Evolutionary conservation across 345 rosid species (phyloP).

Genomic region (Mallotus nudiflorus): DNA sequence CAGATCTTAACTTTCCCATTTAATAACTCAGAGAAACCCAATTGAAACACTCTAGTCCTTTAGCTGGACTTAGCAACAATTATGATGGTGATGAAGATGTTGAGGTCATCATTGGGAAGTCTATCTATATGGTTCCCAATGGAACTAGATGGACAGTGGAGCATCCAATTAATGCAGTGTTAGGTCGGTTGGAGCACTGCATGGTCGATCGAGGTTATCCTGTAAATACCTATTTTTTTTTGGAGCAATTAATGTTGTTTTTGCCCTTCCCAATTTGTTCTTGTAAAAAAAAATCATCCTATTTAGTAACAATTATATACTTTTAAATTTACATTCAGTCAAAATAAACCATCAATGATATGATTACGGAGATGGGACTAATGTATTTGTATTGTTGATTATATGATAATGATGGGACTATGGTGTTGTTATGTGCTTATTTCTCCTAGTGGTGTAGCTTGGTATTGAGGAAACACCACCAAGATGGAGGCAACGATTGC

Average conservation of each 20-base stretch:
- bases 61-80: constrained; percentile 9
- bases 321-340: too few species aligned
- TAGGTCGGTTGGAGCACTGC: constrained; percentile 89
- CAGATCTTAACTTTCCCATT: constrained; percentile 16
- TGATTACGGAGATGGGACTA: too few species aligned
- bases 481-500: too few species aligned
- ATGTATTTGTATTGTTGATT: too few species aligned
- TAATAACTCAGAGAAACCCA: constrained; percentile 25
- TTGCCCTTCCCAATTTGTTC: background rate
- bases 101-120: constrained; percentile 44
- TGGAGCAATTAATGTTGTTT: constrained; percentile 52
- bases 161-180: constrained; percentile 77
- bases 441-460: too few species aligned
- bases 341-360: too few species aligned
- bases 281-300: too few species aligned
- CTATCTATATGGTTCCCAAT: constrained; percentile 84
- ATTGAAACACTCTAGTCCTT: background rate
- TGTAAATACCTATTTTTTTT: constrained; percentile 86
- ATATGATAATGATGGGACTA: too few species aligned
- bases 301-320: too few species aligned
- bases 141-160: constrained; percentile 98
- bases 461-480: too few species aligned
- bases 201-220: constrained; percentile 88
- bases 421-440: too few species aligned
- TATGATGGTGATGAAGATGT: constrained; percentile 37